Evolutionary conservation across 148 eudicot species (phyloP).

Genomic region (Rhododendron kiyosumense): DNA sequence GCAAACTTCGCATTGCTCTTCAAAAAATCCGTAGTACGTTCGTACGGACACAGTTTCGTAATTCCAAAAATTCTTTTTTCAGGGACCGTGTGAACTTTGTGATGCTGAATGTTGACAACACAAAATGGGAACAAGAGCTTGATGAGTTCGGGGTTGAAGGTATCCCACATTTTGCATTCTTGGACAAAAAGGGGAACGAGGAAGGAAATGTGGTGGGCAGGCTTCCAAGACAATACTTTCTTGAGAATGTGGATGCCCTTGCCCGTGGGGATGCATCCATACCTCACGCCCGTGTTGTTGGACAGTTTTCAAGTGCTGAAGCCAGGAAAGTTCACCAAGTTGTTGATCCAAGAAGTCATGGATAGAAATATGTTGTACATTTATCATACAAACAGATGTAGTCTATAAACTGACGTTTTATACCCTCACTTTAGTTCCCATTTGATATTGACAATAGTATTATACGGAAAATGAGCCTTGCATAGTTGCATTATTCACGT

Average conservation of each 20-base stretch:
- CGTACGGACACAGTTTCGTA: neutral
- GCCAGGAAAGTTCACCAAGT: conserved; percentile 70
- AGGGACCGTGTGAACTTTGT: conserved; percentile 96
- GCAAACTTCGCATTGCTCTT: neutral
- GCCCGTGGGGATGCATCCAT: conserved; percentile 66
- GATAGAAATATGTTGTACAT: conserved; percentile 26
- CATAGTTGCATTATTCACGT: too few species aligned
- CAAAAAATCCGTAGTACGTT: neutral
- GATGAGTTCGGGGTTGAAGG: conserved; percentile 99
- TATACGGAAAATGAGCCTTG: too few species aligned
- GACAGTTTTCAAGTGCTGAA: conserved; percentile 82
- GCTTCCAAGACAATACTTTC: conserved; percentile 62
- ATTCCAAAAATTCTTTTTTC: conserved; percentile 8
- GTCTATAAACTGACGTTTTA: neutral
- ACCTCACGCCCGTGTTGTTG: conserved; percentile 91
- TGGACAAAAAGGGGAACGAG: conserved; percentile 83
- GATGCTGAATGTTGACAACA: conserved; percentile 95
- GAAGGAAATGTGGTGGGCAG: conserved; percentile 93
- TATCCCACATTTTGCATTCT: conserved; percentile 94
- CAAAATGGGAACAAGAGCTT: conserved; percentile 98
- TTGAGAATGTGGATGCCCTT: conserved; percentile 82
- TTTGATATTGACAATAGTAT: too few species aligned
- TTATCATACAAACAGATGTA: neutral
- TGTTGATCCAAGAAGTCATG: conserved; percentile 96
- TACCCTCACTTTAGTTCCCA: neutral